Conservation (phyloP, 768 basidiomycete genomes). For the Leccinum longicurvipes region DNA sequence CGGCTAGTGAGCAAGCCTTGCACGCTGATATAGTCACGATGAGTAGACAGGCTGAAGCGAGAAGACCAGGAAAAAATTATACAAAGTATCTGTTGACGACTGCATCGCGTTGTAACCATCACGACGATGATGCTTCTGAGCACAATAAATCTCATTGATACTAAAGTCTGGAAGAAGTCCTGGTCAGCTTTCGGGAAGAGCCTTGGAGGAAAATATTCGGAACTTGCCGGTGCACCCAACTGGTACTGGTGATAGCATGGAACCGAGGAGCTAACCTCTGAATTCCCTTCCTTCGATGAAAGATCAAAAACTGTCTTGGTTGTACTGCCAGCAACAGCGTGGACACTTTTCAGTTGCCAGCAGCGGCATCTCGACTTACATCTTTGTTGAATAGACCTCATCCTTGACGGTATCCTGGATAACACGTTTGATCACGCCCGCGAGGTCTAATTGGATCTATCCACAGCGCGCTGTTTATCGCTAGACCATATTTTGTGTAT, state of each 20-base stretch:
- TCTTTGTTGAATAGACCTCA: conserved; percentile 5
- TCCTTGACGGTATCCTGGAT: conserved; percentile 13
- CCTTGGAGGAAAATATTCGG: conserved; percentile 16
- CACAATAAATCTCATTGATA: conserved; percentile 24
- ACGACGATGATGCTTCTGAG: conserved; percentile 23
- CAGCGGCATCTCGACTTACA: conserved; percentile 13
- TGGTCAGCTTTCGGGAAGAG: conserved; percentile 11
- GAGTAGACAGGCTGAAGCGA: not conserved
- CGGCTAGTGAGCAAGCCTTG: not conserved
- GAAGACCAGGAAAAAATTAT: conserved; percentile 2
- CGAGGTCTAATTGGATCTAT: conserved; percentile 21
- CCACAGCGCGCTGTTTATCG: conserved; percentile 18
- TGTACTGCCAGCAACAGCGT: conserved; percentile 1
- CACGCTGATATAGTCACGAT: not conserved
- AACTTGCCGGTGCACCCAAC: conserved; percentile 21
- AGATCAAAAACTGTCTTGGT: conserved; percentile 17
- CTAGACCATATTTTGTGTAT: conserved; percentile 3
- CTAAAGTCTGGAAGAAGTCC: conserved; percentile 24
- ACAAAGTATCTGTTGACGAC: conserved; percentile 2
- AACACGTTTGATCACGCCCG: conserved; percentile 7
- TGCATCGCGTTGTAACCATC: conserved; percentile 27
- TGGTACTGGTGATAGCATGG: conserved; percentile 9
- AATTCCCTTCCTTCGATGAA: conserved; percentile 22
- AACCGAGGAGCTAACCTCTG: conserved; percentile 17
- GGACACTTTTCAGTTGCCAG: conserved; percentile 3